Conservation (phyloP, 1,284 basidiomycete genomes). For the Pyrrhoderma lamaoense region DNA sequence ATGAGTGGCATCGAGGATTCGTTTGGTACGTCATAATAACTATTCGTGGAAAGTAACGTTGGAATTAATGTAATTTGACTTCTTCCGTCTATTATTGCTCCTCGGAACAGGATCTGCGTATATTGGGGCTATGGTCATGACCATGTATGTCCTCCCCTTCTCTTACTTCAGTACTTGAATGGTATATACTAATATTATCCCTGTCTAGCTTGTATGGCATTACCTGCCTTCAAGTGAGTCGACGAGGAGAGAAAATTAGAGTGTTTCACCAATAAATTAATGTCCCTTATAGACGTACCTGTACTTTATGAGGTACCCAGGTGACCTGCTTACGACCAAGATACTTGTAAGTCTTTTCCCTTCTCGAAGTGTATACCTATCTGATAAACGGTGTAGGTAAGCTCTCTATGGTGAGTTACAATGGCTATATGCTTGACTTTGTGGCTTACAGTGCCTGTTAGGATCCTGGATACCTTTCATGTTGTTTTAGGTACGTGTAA, state of each 20-base stretch:
- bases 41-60: no score
- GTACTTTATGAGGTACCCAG: conserved; percentile 15
- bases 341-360: conserved; percentile 6
- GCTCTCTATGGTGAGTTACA: conserved; percentile 10
- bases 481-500: conserved; percentile 32
- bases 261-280: no score
- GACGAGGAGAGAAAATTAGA: no score
- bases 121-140: conserved; percentile 14
- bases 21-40: no score
- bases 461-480: conserved; percentile 36
- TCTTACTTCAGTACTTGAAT: neutral
- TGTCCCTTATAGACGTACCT: conserved; percentile 14
- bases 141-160: conserved; percentile 11
- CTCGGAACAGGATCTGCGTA: conserved; percentile 8
- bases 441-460: conserved; percentile 17
- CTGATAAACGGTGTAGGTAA: neutral
- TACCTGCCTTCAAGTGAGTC: conserved; percentile 16
- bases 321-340: conserved; percentile 9
- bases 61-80: neutral
- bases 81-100: no score
- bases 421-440: neutral
- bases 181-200: neutral
- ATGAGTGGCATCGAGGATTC: no score
- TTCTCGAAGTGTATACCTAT: no score
- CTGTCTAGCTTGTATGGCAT: conserved; percentile 16